Evolutionary conservation across 768 basidiomycete species (phyloP).

Genomic region (Amanita polypyramis): DNA sequence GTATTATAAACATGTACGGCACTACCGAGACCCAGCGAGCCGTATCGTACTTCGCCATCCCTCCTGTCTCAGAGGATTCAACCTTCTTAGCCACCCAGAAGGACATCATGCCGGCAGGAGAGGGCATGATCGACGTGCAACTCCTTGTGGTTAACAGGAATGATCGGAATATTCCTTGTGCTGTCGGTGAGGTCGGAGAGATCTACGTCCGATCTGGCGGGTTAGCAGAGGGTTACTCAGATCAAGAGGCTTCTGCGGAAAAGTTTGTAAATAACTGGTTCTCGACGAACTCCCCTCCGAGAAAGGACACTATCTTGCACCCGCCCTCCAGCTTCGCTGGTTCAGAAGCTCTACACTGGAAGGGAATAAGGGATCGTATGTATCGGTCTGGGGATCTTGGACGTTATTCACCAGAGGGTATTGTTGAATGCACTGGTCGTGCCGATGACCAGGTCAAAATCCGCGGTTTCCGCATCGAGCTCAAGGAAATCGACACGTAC

Average conservation of each 20-base stretch:
- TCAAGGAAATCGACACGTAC: constrained; percentile 96
- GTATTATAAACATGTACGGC: constrained; percentile 99
- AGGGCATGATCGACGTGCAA: constrained; percentile 97
- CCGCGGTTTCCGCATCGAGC: constrained; percentile 96
- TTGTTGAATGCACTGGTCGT: constrained; percentile 92
- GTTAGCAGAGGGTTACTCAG: constrained; percentile 89
- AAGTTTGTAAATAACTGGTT: constrained; percentile 99
- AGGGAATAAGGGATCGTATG: constrained; percentile 94
- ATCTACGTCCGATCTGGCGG: constrained; percentile 97
- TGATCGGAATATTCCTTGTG: constrained; percentile 78
- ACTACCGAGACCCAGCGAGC: constrained; percentile 99
- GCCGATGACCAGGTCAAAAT: constrained; percentile 99
- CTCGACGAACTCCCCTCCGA: constrained; percentile 28
- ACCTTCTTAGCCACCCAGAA: constrained; percentile 92
- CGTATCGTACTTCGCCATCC: constrained; percentile 93
- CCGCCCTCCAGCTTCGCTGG: constrained; percentile 47
- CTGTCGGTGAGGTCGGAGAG: constrained; percentile 94
- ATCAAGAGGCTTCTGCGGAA: constrained; percentile 68
- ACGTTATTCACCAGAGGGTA: constrained; percentile 84
- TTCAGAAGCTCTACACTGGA: constrained; percentile 78
- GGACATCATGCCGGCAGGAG: constrained; percentile 95
- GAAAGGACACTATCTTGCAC: constrained; percentile 65
- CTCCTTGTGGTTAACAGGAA: constrained; percentile 90
- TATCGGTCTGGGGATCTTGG: constrained; percentile 97
- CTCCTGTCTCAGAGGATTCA: constrained; percentile 69